Evolutionary conservation across 164 flowering plant species (phyloP), one percentile per base, ranked within the genome.

Genomic region (Buxus sempervirens): DNA sequence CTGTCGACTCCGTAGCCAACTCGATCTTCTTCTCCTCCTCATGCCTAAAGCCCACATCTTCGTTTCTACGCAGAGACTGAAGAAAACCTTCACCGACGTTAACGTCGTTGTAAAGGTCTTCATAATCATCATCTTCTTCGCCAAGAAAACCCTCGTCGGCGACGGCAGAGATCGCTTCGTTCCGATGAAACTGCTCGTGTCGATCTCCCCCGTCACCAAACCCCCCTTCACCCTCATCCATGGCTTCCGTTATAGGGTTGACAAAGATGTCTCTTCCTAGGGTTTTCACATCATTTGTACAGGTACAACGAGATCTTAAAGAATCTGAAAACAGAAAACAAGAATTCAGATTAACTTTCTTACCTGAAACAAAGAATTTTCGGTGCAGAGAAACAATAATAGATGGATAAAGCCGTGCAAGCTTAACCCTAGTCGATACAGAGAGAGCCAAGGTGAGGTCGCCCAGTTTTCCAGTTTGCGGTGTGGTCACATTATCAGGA

Each of bases 51-150:
- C 80, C 90, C 7, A 62, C 36, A 48, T 79, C 85, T 53, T 90
- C 93, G 23, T 75, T 82, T 75, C 81, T 84, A 18, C 78, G 65
- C 51, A 89, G 36, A 13, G 88, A 69, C 67, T 89, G 91, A 22
- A 80, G 81, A 66, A 93, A 89, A 21, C 89, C 87, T 70, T 93
- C 95, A 0, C 96, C 93, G 19, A 90, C 90, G 60, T 90, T 93
- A 61, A 90, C 96, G 70, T 93, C 96, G 36, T 90, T 93, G 73
- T 90, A 93, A 16, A 93, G 88, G 79, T 93, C 98, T 59, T 90
- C 96, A 63, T 86, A 93, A 55, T 90, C 96, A 58, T 90, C 96
- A 18, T 87, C 84, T 58, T 89, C 89, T 51, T 88, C 96, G 10
- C 77, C 91, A 4, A 89, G 58, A 62, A 88, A 85, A 3, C 81